These are phyloP conservation scores for Ophiostoma montium DNA, from an alignment of 2,329 filamentous ascomycete species.

Conservation along the genomic window DNA sequence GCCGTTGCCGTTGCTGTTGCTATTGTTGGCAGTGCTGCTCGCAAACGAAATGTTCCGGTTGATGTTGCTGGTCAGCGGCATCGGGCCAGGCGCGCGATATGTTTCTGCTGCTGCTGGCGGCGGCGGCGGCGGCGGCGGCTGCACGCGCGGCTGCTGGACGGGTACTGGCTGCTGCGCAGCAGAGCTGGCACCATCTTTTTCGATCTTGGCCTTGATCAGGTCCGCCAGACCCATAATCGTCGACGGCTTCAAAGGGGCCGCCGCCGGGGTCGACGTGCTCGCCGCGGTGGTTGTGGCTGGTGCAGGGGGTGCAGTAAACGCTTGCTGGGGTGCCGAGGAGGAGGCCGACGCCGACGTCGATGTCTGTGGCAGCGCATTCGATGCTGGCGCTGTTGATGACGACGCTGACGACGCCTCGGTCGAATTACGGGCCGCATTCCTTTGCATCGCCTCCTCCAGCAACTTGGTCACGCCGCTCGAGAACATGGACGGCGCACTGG, in stretches of 20 bases:
- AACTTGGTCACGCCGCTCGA: slow-evolving; percentile 12
- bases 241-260: not conserved
- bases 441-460: slow-evolving; percentile 15
- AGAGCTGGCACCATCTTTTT: slow-evolving; percentile 5
- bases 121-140: not conserved
- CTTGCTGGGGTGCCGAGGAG: not conserved
- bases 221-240: slow-evolving; percentile 14
- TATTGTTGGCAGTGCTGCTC: not conserved
- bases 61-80: not conserved
- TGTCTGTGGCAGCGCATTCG: not conserved
- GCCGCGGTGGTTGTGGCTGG: not conserved
- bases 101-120: not conserved
- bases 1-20: not conserved
- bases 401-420: not conserved
- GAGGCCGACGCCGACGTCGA: not conserved
- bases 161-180: not conserved
- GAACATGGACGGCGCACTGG: not conserved
- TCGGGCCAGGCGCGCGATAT: not conserved
- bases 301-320: not conserved
- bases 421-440: slow-evolving; percentile 3
- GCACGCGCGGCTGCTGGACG: not conserved
- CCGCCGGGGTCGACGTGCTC: not conserved
- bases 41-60: not conserved
- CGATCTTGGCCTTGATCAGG: slow-evolving; percentile 16
- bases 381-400: not conserved